Evolutionary conservation across 768 basidiomycete species (phyloP), one percentile per base, ranked within the genome.

Genomic region (Lenzites betulinus): DNA sequence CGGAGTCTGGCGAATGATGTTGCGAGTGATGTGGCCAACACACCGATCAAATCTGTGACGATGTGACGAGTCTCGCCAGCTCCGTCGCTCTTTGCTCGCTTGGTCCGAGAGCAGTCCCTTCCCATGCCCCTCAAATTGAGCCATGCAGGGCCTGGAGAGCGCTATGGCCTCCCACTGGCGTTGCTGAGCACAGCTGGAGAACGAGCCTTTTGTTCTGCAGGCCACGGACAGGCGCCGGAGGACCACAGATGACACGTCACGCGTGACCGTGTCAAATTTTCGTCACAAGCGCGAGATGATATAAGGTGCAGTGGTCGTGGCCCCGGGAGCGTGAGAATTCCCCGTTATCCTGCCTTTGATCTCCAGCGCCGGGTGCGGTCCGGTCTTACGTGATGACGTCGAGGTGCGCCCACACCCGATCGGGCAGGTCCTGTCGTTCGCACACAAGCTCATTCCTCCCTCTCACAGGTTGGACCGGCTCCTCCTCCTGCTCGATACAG

Each of bases 401-500:
- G 66, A 87, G 89, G 89, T 88, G 66, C 66, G 51, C 60, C 64
- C 8, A 30, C 52, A 51, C 36, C 47, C 67, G 62, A 25, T 62
- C 38, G 39, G 69, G 61, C 53, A 68, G 41, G 15, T 46, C 25
- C 48, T 51, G 64, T 69, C 11, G 63, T 48, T 58, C 35, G 36
- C 23, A 63, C 23, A 2, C 35, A 13, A 3, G 7, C 15, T 4
- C 38, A 3, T 26, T 55, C 7, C 36, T 4, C 33, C 20, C 25
- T 57, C 16, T 6, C 54, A 6, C 69, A 96, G 95, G 80, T 87
- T 98, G 79, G 97, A 98, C 83, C 89, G 97, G 75, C 90, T 99
- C 78, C 88, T 99, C 73, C 83, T 93, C 69, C 83, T 99, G 46
- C 85, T 99, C 63, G 95, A 98, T 74, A 95, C 94, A 38, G 97